These are phyloP conservation scores for Fusarium transvaalense DNA, from an alignment of 2,329 filamentous ascomycete species.

Conservation along the genomic window DNA sequence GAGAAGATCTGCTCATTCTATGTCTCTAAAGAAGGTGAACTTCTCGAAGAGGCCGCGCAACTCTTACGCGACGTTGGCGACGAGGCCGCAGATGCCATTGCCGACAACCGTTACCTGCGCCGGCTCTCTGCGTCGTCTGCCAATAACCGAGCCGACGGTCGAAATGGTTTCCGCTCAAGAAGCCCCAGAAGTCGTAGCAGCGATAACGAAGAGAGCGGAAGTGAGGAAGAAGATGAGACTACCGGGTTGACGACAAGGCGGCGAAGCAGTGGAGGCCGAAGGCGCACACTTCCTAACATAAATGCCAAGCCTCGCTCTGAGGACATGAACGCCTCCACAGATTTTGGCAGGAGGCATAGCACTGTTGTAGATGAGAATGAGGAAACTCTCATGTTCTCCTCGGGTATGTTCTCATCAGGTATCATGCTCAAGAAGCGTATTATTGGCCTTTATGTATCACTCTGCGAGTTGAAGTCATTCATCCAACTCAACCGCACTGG, in stretches of 20 bases:
- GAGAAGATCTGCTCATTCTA: conserved; percentile 97
- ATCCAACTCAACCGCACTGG: conserved; percentile 96
- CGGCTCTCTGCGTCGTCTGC: conserved; percentile 49
- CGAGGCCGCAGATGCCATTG: conserved; percentile 68
- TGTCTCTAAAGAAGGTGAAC: conserved; percentile 86
- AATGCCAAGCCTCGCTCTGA: conserved; percentile 55
- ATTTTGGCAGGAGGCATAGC: conserved; percentile 72
- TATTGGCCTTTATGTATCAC: conserved; percentile 86
- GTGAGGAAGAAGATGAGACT: conserved; percentile 72
- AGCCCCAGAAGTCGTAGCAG: conserved; percentile 61
- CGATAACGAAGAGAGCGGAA: conserved; percentile 74
- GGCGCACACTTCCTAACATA: conserved; percentile 56
- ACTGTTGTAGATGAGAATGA: conserved; percentile 80
- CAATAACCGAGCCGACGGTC: conserved; percentile 26
- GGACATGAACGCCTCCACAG: conserved; percentile 73
- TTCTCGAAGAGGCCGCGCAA: conserved; percentile 82
- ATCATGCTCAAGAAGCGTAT: conserved; percentile 95
- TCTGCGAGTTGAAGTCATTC: conserved; percentile 96
- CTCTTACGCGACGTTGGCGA: conserved; percentile 81
- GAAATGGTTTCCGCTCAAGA: conserved; percentile 43
- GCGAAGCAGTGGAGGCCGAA: conserved; percentile 56
- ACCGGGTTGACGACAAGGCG: conserved; percentile 65
- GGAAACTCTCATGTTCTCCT: conserved; percentile 75
- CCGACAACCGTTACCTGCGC: conserved; percentile 55
- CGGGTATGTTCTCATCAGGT: conserved; percentile 72